Evolutionary conservation across 2,329 filamentous ascomycete genomes (phyloP), one percentile per base, ranked within the genome.

Genomic region (Aspergillus pseudoglaucus): DNA sequence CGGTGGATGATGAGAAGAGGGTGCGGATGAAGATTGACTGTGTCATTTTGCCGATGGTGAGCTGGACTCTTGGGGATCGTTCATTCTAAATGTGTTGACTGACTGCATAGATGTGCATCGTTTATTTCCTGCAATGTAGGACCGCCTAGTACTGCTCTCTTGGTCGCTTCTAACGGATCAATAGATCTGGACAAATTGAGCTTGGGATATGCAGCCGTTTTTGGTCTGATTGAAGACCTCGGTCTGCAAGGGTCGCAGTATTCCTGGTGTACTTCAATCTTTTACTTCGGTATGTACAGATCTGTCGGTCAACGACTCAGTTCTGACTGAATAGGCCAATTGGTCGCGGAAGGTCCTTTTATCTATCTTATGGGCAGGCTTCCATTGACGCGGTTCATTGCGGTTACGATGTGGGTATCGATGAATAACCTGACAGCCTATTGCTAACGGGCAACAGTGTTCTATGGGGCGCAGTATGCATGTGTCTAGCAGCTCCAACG

Each of bases 281-380:
- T 59, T 30, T 60, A 58, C 23, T 25, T 76, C 10, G 68, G 68
- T 42, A 52, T 55, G 32, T 23, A 23, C 18, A 5, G 9, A 7
- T 30, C 38, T 14, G 33, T 35, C 14, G 33, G 5, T 35, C 14
- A n/a, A 35, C 23, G 20, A 9, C 17, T 14, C 12, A 3, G 20
- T 6, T 22, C 17, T 18, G 18, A 18, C 18, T 23, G 38, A 10
- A 42, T 32, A 47, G 65, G 68, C 4, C 71, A 75, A 51, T 60
- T 75, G 9, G 66, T 74, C 4, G 65, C 74, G 0, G 74, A 76
- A 48, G 75, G 70, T 44, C 75, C 74, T 1, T 73, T 72, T 49
- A 74, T 75, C 46, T 78, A 76, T 53, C 59, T 77, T 12, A 78
- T 78, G 74, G 71, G 66, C 35, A 62, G 68, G 3, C 62, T 78